phyloP scores from a whole-genome alignment of 2,329 filamentous ascomycete genomes.

The Ascosphaera apis region DNA sequence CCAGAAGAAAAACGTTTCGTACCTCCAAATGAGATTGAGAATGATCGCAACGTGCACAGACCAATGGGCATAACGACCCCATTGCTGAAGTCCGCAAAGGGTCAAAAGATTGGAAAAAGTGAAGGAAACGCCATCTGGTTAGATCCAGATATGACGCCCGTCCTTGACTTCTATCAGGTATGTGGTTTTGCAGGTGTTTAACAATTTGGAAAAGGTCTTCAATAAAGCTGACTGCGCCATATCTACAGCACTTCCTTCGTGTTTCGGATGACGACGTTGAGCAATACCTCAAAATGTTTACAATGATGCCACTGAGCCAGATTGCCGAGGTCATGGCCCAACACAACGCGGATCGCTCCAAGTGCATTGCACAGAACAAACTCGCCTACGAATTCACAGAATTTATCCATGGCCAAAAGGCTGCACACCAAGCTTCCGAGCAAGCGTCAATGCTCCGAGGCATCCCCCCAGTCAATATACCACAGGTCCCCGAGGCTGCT shows the following conservation, averaged over 20 bases:
- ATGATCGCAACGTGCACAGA: conserved; percentile 12
- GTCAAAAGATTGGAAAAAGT: conserved; percentile 85
- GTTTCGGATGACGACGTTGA: conserved; percentile 63
- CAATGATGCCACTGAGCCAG: conserved; percentile 52
- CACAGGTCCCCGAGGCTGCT: background rate
- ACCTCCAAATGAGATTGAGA: background rate
- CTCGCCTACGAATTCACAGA: conserved; percentile 65
- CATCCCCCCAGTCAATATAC: background rate
- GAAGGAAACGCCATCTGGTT: conserved; percentile 90
- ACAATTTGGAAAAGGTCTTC: too few relatives aligned
- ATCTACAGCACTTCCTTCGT: conserved; percentile 53
- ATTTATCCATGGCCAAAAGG: conserved; percentile 48
- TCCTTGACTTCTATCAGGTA: conserved; percentile 65
- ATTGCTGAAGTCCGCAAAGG: conserved; percentile 61
- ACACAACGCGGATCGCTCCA: conserved; percentile 43
- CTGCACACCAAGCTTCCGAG: conserved; percentile 38
- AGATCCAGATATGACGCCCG: conserved; percentile 53
- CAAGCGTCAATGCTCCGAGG: conserved; percentile 11
- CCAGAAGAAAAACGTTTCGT: conserved; percentile 5
- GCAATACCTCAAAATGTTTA: conserved; percentile 66
- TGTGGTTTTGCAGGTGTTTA: conserved; percentile 5
- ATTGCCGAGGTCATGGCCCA: conserved; percentile 45
- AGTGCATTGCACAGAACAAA: conserved; percentile 57
- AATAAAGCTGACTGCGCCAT: too few relatives aligned
- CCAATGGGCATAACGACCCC: conserved; percentile 81